Base-by-base conservation (phyloP, 73 alveolate genomes). In the Tetrahymena malaccensis region DNA sequence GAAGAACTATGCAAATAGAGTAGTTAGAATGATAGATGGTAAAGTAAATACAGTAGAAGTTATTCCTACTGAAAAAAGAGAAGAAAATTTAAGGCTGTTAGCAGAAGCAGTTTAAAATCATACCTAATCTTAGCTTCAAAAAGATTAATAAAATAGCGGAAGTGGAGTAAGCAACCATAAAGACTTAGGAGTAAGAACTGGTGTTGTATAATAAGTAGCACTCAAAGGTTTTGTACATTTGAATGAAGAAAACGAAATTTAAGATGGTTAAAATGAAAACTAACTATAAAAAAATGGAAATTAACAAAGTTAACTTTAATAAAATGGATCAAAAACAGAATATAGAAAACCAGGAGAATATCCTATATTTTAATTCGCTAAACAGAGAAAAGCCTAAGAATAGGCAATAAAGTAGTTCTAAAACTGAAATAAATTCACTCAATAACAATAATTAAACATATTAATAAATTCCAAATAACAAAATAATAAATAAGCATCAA, bases 21-120 rank as follows among this genome's bases (percentile, higher is more conserved):
- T 98, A 15, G 99, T 99, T 22, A 96, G 99, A 94, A 98, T 99
- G 98, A 93, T 98, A 85, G 99, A 99, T 97, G 99, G 99, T 10
- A 99, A 99, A 96, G 98, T 99, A 0, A 70, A 70, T 70, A 34
- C 89, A 5, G 25, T 70, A 12, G 89, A 70, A n/a, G 43, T 70
- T 31, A n/a, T 70, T 70, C 89, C 34, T 9, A n/a, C 15, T 1
- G 89, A 70, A 17, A 70, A 70, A 25, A 70, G 89, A 70, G 34
- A 70, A 25, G 89, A 70, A n/a, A 70, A 70, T 70, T 27, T 70
- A 70, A n/a, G 89, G 22, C 3, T 70, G 25, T 70, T 70, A 70
- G 37, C 3, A 70, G 89, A 70, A n/a, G 31, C 89, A 7, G 89
- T 70, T 31, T 27, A 27, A 31, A 70, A 8, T 12, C 34, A 70